Percentiles rank a stretch among this genome's conserved stretches.
These are phyloP conservation scores for Leptodermis oblonga DNA, from an alignment of 257 asterid species.

Conservation along the genomic window DNA sequence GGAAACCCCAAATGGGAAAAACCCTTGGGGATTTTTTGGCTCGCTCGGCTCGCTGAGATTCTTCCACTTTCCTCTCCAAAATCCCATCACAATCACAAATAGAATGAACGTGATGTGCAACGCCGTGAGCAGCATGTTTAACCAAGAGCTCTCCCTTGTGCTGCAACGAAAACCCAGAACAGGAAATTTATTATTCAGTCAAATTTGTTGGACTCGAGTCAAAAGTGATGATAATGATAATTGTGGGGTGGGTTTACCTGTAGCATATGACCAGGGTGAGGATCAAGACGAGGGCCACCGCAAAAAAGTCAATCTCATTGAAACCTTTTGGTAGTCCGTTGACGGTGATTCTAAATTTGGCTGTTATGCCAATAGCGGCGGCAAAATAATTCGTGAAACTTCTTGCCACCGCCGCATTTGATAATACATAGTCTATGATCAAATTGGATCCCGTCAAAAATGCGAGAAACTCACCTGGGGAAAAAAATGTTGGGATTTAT, in stretches of 20 bases:
- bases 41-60: constrained; percentile 54
- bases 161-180: constrained; percentile 34
- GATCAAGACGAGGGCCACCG: constrained; percentile 63
- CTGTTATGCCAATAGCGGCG: constrained; percentile 61
- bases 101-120: constrained; percentile 66
- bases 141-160: constrained; percentile 76
- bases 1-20: constrained; percentile 69
- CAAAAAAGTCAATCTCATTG: constrained; percentile 74
- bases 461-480: constrained; percentile 67
- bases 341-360: constrained; percentile 47
- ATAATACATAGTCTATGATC: constrained; percentile 75
- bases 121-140: constrained; percentile 71
- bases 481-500: background rate
- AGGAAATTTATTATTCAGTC: background rate
- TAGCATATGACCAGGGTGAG: constrained; percentile 80
- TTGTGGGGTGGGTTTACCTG: constrained; percentile 38
- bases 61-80: constrained; percentile 63
- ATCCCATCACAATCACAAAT: constrained; percentile 75
- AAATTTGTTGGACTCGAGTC: too few relatives aligned
- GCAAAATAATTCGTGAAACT: constrained; percentile 77
- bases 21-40: constrained; percentile 57
- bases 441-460: constrained; percentile 83
- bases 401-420: constrained; percentile 96
- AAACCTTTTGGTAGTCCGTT: constrained; percentile 59
- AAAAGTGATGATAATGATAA: too few relatives aligned